Percentiles rank a stretch among this genome's conserved stretches.
Evolutionary conservation across 2,329 filamentous ascomycete species (phyloP).

Genomic region (Clarireedia sp.): DNA sequence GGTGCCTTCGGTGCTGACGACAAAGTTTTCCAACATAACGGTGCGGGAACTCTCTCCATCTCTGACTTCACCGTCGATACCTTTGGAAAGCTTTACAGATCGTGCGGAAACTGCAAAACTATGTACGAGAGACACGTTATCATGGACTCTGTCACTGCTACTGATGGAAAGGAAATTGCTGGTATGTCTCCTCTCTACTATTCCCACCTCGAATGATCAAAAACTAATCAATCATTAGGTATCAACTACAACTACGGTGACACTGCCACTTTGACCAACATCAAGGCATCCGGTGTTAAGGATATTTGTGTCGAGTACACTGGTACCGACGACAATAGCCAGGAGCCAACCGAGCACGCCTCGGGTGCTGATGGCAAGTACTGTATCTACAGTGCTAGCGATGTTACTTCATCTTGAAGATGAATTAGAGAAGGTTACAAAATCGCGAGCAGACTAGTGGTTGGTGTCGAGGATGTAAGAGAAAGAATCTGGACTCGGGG

Average conservation of each 20-base stretch:
- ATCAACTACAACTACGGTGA: slow-evolving; percentile 47
- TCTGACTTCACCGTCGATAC: slow-evolving; percentile 35
- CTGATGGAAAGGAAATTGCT: slow-evolving; percentile 29
- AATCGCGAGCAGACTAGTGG: neutral
- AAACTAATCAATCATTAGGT: slow-evolving; percentile 33
- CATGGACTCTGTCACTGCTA: slow-evolving; percentile 36
- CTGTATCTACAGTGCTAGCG: slow-evolving; percentile 22
- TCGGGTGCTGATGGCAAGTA: slow-evolving; percentile 32
- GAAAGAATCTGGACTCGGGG: too few relatives aligned
- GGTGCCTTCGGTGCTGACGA: slow-evolving; percentile 36
- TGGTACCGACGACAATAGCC: slow-evolving; percentile 31
- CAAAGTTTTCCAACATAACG: slow-evolving; percentile 36
- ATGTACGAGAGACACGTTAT: slow-evolving; percentile 26
- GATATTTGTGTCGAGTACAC: slow-evolving; percentile 26
- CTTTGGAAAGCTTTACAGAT: slow-evolving; percentile 42
- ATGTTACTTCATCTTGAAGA: slow-evolving; percentile 6
- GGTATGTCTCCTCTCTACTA: slow-evolving; percentile 7
- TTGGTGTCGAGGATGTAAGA: neutral
- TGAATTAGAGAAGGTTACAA: neutral
- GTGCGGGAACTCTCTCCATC: slow-evolving; percentile 30
- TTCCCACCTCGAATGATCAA: neutral
- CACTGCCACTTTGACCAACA: slow-evolving; percentile 36
- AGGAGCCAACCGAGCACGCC: slow-evolving; percentile 33
- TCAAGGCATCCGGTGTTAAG: slow-evolving; percentile 22
- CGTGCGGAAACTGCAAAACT: slow-evolving; percentile 41